Base-by-base conservation (phyloP, 208 protist species). In the Trypanosoma rangeli region DNA sequence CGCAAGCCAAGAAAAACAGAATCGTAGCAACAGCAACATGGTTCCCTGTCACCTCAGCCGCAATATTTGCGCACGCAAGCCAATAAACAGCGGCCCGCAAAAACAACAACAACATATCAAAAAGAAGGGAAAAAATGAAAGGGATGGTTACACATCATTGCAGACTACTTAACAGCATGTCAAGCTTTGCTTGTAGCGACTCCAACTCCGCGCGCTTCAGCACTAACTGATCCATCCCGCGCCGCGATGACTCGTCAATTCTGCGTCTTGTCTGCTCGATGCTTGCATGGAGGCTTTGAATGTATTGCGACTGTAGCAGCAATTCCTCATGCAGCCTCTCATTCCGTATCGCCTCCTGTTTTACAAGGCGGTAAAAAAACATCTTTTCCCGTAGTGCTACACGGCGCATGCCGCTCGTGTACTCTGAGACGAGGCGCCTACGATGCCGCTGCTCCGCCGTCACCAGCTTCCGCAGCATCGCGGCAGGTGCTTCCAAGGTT, bases 281-380 rank as follows among this genome's bases (percentile, higher is more conserved):
- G 28, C 42, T 46, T 29, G 42, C 57, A 52, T 74, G 58, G 26
- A 76, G 64, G n/a, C 60, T 73, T 39, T 65, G 57, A 54, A 70
- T 76, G 9, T 42, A 46, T 46, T 87, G 72, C 1, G 54, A 76
- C 24, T 72, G 79, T 4, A 82, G 69, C 18, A 79, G 16, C 26
- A 82, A 69, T 22, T 73, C 77, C 53, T 82, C 76, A 33, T 55
- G 64, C 58, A 84, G 65, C 39, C 46, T 53, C 28, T 73, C 61
- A 60, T 76, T 74, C 15, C 67, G 65, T 18, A 28, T 15, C 12
- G 37, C 28, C 58, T 80, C 64, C 5, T 66, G 64, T 44, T 72
- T 76, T 29, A 79, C 35, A 24, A 77, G 54, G 9, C 16, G 29
- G 22, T 73, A 73, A 26, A 83, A 56, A 22, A 22, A 15, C 22